Base-by-base conservation (phyloP, 2,329 filamentous ascomycete species). In the Colletotrichum falcatum region DNA sequence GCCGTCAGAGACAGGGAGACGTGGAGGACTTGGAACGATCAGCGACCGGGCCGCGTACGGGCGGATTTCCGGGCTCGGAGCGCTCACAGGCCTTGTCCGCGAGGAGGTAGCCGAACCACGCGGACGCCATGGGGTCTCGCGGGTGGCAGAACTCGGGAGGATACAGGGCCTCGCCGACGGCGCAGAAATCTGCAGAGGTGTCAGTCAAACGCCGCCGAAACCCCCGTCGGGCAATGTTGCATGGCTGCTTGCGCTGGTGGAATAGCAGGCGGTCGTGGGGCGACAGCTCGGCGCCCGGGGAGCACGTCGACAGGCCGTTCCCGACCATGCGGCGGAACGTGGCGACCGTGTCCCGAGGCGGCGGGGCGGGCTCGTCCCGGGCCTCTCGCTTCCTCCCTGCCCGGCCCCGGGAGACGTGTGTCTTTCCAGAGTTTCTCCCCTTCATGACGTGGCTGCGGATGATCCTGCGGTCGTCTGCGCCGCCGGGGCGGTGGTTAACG, bases 371-470 rank as follows among this genome's bases (percentile, higher is more conserved):
- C n/a, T n/a, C n/a, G n/a, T n/a, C n/a, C 46, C n/a, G 16, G 18
- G 11, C 12, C 14, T 1, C 16, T 16, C 23, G 12, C 23, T n/a
- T 20, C n/a, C 11, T 28, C 1, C 16, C 33, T 23, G 42, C 49
- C 6, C 9, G 14, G 4, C n/a, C 23, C 28, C 60, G 33, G 18
- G 59, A 16, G 2, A 26, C 9, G 18, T 23, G 18, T 3, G 6
- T 26, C 12, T 26, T 48, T 0, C 35, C 51, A 1, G 23, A 26
- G 18, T 63, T 63, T 16, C 51, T 54, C 5, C 61, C 61, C 14
- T 63, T 63, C 61, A 63, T 54, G 26, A 42, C 61, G 16, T 54
- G 61, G 28, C 48, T 63, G 5, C 61, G 48, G 48, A 51, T 28
- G n/a, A 8, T 16, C n/a, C 23, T 63, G n/a, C 60, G 46, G 18